phyloP scores from a whole-genome alignment of 2,329 filamentous ascomycete species.

The Paecilomyces sp. region DNA sequence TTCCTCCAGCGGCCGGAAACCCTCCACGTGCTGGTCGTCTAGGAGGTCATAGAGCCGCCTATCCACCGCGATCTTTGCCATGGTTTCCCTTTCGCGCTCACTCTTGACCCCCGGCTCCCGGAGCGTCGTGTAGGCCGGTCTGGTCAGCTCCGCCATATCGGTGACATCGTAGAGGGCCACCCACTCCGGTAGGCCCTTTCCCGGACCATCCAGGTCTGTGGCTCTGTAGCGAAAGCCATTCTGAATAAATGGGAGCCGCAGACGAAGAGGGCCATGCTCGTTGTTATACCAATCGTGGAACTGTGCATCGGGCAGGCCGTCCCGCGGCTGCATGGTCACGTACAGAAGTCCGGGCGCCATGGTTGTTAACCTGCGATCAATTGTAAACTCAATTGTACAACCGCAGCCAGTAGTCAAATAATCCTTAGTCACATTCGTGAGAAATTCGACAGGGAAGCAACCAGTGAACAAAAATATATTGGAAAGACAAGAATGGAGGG shows the following conservation, averaged over 20 bases:
- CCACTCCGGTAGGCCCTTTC: slow-evolving; percentile 55
- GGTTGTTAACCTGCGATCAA: neutral
- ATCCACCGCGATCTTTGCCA: slow-evolving; percentile 61
- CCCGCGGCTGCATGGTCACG: slow-evolving; percentile 77
- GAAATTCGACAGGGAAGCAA: neutral
- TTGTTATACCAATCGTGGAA: slow-evolving; percentile 96
- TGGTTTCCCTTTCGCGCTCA: slow-evolving; percentile 53
- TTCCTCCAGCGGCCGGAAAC: slow-evolving; percentile 55
- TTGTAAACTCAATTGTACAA: neutral
- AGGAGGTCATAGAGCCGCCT: slow-evolving; percentile 65
- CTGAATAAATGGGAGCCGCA: slow-evolving; percentile 64
- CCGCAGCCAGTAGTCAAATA: neutral
- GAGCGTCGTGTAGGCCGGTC: slow-evolving; percentile 58
- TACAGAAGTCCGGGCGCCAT: slow-evolving; percentile 63
- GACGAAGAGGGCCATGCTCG: slow-evolving; percentile 76
- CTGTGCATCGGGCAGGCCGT: slow-evolving; percentile 56
- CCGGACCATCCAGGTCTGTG: slow-evolving; percentile 40
- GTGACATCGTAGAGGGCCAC: slow-evolving; percentile 77
- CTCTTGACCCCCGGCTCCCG: slow-evolving; percentile 45
- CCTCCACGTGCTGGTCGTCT: slow-evolving; percentile 46
- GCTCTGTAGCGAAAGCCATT: slow-evolving; percentile 77
- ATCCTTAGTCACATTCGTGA: neutral
- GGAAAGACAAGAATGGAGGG: neutral
- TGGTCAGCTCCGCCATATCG: slow-evolving; percentile 63
- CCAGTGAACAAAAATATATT: neutral